Percentiles rank a stretch among this genome's conserved stretches.
phyloP scores from a whole-genome alignment of 352 stramenopile genomes.

The Phytophthora multivora region DNA sequence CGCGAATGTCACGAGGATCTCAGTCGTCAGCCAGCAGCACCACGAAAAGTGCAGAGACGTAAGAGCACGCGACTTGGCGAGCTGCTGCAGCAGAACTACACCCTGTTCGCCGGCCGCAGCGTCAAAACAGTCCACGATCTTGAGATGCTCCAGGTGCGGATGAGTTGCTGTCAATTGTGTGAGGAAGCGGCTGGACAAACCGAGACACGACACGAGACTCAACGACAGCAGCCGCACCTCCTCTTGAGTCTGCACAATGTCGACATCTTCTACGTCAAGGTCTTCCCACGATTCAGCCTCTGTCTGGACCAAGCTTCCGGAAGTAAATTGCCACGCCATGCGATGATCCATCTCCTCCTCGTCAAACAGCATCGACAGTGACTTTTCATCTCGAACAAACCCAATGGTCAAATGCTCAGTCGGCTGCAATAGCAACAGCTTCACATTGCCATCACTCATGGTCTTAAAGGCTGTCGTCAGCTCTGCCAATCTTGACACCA shows the following conservation, averaged over 20 bases:
- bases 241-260: conserved; percentile 65
- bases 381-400: conserved; percentile 69
- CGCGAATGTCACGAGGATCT: conserved; percentile 71
- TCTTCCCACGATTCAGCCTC: conserved; percentile 77
- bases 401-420: conserved; percentile 69
- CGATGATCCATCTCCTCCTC: conserved; percentile 33
- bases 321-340: conserved; percentile 50
- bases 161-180: conserved; percentile 45
- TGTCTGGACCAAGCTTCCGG: conserved; percentile 30
- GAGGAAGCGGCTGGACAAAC: conserved; percentile 58
- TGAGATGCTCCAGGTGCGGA: conserved; percentile 58
- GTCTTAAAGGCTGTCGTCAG: conserved; percentile 76
- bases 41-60: conserved; percentile 78
- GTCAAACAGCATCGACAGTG: conserved; percentile 47
- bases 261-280: conserved; percentile 69
- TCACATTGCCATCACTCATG: conserved; percentile 68
- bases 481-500: conserved; percentile 68
- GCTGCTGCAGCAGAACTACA: conserved; percentile 48
- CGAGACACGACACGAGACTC: conserved; percentile 72
- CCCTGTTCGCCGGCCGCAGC: conserved; percentile 43
- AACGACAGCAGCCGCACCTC: conserved; percentile 58
- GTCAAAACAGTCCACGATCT: conserved; percentile 79
- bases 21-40: conserved; percentile 83
- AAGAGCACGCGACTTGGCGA: conserved; percentile 58
- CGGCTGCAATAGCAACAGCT: conserved; percentile 58